Conservation (phyloP, 352 stramenopile genomes). For the Chrysophaeum taylorii region DNA sequence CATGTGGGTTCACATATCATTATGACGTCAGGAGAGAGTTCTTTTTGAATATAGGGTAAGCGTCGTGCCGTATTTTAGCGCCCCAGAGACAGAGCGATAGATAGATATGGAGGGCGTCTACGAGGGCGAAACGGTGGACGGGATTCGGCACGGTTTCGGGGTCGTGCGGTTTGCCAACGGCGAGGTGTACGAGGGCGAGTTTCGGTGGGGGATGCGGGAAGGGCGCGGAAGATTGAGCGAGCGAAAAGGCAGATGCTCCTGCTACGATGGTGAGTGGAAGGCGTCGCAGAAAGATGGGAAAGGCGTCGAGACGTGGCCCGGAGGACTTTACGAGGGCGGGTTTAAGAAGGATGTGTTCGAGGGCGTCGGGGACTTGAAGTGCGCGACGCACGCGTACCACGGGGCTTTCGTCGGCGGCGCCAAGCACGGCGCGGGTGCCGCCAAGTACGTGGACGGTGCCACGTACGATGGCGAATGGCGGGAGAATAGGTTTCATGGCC, state of each 20-base stretch:
- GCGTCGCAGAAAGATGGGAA: background rate
- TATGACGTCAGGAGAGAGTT: too few relatives aligned
- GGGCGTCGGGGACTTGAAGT: slow-evolving; percentile 41
- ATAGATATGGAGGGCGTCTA: slow-evolving; percentile 36
- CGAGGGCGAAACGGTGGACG: slow-evolving; percentile 35
- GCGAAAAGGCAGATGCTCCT: slow-evolving; percentile 27
- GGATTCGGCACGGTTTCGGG: slow-evolving; percentile 32
- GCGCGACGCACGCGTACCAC: slow-evolving; percentile 35
- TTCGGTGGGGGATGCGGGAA: slow-evolving; percentile 42
- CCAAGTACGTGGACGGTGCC: slow-evolving; percentile 38
- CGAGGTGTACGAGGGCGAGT: slow-evolving; percentile 41
- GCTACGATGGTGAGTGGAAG: background rate
- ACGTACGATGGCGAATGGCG: slow-evolving; percentile 28
- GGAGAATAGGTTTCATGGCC: slow-evolving; percentile 20
- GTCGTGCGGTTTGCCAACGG: slow-evolving; percentile 43
- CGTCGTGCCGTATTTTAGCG: too few relatives aligned
- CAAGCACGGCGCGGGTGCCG: slow-evolving; percentile 42
- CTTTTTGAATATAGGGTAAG: too few relatives aligned
- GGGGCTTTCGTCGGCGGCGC: slow-evolving; percentile 40
- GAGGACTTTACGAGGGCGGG: slow-evolving; percentile 38
- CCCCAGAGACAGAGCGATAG: too few relatives aligned
- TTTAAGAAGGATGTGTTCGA: slow-evolving; percentile 29
- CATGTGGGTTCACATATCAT: too few relatives aligned
- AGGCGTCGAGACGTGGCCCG: background rate
- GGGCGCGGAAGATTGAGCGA: slow-evolving; percentile 44